These are phyloP conservation scores for Lecanosticta acicola DNA, from an alignment of 2,329 filamentous ascomycete species.

Conservation along the genomic window DNA sequence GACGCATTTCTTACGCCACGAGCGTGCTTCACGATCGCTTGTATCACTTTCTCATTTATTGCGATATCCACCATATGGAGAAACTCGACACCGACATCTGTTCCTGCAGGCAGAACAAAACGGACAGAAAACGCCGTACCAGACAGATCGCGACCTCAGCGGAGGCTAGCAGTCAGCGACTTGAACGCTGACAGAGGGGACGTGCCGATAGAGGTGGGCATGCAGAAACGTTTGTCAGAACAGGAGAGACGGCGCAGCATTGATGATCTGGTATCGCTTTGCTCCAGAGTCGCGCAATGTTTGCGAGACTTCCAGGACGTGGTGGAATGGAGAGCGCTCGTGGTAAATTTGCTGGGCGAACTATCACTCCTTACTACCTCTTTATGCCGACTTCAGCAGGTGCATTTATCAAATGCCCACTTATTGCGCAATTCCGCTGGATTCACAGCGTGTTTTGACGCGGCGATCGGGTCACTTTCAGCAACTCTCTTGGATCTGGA, in stretches of 20 bases:
- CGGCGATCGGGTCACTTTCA: conserved; percentile 7
- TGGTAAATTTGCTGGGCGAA: conserved; percentile 14
- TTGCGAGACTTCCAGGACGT: conserved; percentile 6
- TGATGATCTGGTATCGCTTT: conserved; percentile 10
- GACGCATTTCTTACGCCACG: conserved; percentile 19
- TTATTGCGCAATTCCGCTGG: conserved; percentile 1
- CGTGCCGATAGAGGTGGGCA: not conserved
- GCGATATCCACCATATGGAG: conserved; percentile 21
- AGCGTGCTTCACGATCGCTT: conserved; percentile 24
- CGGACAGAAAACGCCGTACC: too few relatives aligned
- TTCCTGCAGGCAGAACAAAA: too few relatives aligned
- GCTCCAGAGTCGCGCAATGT: conserved; percentile 10
- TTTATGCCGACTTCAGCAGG: conserved; percentile 22
- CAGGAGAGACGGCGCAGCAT: conserved; percentile 2
- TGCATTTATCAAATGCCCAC: not conserved
- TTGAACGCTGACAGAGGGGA: not conserved
- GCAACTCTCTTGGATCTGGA: conserved; percentile 5
- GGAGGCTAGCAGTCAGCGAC: not conserved
- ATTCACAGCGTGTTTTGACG: conserved; percentile 11
- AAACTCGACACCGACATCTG: too few relatives aligned
- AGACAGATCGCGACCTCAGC: not conserved
- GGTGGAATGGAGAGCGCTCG: not conserved
- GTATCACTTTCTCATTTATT: conserved; percentile 23
- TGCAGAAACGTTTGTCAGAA: not conserved
- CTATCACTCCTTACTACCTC: conserved; percentile 16